phyloP scores from a whole-genome alignment of 1,284 basidiomycete genomes.

The Sporisorium sorghi region DNA sequence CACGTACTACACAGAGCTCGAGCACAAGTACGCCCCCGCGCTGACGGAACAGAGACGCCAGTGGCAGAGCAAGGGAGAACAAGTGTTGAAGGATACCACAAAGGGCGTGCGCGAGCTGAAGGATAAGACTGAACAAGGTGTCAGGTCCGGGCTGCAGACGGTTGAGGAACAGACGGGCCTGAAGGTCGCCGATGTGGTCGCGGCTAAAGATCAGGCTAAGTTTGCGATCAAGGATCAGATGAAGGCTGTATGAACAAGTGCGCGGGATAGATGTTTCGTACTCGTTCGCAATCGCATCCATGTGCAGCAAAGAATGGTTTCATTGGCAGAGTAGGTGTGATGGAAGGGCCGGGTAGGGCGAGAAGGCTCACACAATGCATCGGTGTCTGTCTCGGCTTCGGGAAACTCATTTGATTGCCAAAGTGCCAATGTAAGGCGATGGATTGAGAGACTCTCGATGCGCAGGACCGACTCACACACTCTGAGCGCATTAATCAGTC shows the following conservation, averaged over 20 bases:
- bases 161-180: conserved; percentile 62
- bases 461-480: too few species aligned
- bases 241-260: conserved; percentile 48
- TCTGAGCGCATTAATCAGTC: too few species aligned
- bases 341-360: too few species aligned
- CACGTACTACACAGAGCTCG: conserved; percentile 58
- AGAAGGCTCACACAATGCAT: too few species aligned
- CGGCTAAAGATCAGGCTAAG: conserved; percentile 18
- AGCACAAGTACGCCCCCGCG: conserved; percentile 45
- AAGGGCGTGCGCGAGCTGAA: conserved; percentile 34
- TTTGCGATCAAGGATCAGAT: conserved; percentile 40
- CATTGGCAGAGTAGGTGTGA: too few species aligned
- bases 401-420: too few species aligned
- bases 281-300: background rate
- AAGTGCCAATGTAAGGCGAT: too few species aligned
- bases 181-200: conserved; percentile 47
- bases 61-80: conserved; percentile 7
- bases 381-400: too few species aligned
- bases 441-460: too few species aligned
- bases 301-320: too few species aligned
- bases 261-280: too few species aligned
- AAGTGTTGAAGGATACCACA: conserved; percentile 26
- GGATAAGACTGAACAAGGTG: conserved; percentile 37
- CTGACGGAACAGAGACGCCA: conserved; percentile 48
- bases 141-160: conserved; percentile 44